Conservation (phyloP, 306 rosid species). For the Cercis canadensis region DNA sequence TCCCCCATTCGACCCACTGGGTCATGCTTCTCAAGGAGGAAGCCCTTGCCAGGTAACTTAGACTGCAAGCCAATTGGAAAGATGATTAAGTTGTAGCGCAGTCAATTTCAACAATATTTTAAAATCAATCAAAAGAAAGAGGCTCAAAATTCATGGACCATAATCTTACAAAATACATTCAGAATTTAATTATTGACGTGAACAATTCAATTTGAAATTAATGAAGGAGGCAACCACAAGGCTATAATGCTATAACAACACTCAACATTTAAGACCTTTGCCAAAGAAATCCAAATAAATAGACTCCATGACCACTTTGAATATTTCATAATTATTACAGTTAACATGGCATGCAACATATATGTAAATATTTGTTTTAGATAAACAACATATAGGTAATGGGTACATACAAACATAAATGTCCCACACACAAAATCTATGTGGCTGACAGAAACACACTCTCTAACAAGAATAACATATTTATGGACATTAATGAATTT, state of each 20-base stretch:
- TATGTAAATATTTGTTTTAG: neutral
- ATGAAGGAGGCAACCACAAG: constrained; percentile 4
- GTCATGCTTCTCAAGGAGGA: constrained; percentile 49
- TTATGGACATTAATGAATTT: neutral
- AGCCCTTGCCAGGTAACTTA: constrained; percentile 55
- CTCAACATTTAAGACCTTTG: neutral
- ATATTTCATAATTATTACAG: constrained; percentile 12
- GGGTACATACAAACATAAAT: constrained; percentile 3
- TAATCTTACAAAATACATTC: too few relatives aligned
- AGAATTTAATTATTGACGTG: too few relatives aligned
- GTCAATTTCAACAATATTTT: constrained; percentile 21
- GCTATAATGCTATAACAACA: too few relatives aligned
- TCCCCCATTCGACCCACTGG: constrained; percentile 41
- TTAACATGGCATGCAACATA: neutral
- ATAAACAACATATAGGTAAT: neutral
- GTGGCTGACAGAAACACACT: neutral
- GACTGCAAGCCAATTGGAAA: constrained; percentile 45
- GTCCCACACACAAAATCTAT: neutral
- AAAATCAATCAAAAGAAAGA: constrained; percentile 1
- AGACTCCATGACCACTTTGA: neutral
- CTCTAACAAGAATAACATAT: constrained; percentile 16
- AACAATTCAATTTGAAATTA: too few relatives aligned
- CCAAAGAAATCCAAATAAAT: neutral
- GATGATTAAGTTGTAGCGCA: constrained; percentile 27
- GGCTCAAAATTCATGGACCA: too few relatives aligned